Evolutionary conservation across 768 basidiomycete genomes (phyloP).

Genomic region (Phylloporus sp.): DNA sequence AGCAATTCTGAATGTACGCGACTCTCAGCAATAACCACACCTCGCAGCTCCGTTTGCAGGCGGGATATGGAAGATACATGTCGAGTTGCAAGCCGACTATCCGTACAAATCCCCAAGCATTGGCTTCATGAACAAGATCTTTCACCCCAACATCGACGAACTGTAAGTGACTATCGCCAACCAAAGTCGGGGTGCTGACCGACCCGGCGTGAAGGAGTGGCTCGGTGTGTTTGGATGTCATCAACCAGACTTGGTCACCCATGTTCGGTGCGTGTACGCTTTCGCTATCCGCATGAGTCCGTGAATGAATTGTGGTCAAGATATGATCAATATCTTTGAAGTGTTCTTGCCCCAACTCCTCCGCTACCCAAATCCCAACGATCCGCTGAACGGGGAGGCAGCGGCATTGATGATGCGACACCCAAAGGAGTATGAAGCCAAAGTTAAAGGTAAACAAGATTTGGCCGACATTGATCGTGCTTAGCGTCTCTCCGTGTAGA

Average conservation of each 20-base stretch:
- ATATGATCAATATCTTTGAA: conserved; percentile 99
- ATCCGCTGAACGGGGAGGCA: conserved; percentile 96
- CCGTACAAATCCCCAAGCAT: conserved; percentile 99
- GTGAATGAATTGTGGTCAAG: conserved; percentile 37
- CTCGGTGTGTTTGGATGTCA: conserved; percentile 96
- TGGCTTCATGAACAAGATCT: conserved; percentile 99
- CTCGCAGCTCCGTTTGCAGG: conserved; percentile 88
- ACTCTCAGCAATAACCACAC: conserved; percentile 2
- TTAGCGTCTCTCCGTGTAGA: conserved; percentile 43
- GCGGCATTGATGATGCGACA: conserved; percentile 97
- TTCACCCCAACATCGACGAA: conserved; percentile 99
- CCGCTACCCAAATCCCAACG: conserved; percentile 97
- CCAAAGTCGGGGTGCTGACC: conserved; percentile 6
- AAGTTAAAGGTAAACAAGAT: conserved; percentile 74
- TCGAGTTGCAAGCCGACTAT: conserved; percentile 97
- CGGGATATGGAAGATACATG: conserved; percentile 99
- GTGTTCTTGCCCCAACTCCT: conserved; percentile 95
- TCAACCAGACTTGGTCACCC: conserved; percentile 99
- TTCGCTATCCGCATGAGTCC: not conserved
- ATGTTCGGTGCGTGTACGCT: conserved; percentile 81
- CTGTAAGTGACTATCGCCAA: conserved; percentile 52
- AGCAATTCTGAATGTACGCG: conserved; percentile 28
- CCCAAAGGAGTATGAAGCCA: conserved; percentile 90
- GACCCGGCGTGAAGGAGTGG: conserved; percentile 61
- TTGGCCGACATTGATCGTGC: not conserved